These are phyloP conservation scores for Ophiostoma himal-ulmi DNA, from an alignment of 2,329 filamentous ascomycete species.

Conservation along the genomic window DNA sequence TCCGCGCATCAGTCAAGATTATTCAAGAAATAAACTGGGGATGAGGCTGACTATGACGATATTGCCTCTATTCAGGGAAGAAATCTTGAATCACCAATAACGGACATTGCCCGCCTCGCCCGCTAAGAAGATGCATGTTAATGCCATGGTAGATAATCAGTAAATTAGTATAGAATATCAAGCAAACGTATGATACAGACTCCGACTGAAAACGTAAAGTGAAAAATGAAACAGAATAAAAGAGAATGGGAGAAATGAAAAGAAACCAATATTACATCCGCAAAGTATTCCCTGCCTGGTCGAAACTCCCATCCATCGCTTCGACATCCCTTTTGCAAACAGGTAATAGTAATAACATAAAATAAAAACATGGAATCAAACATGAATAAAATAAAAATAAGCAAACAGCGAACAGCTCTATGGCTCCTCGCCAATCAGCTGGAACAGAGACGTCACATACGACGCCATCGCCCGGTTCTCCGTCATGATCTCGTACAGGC, in stretches of 20 bases:
- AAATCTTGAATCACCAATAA: neutral
- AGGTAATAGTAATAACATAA: slow-evolving; percentile 13
- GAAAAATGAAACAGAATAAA: neutral
- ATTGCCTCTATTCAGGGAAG: neutral
- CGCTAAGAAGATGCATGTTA: neutral
- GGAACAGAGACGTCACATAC: slow-evolving; percentile 33
- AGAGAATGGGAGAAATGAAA: neutral
- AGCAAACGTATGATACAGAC: neutral
- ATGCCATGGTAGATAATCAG: neutral
- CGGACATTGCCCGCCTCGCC: no score
- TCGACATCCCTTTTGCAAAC: neutral
- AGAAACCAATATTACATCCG: neutral
- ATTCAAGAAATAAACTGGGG: neutral
- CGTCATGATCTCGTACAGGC: slow-evolving; percentile 63
- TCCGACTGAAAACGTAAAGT: neutral
- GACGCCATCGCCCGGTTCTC: slow-evolving; percentile 57
- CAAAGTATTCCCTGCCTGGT: slow-evolving; percentile 8
- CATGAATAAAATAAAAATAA: neutral
- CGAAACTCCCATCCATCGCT: slow-evolving; percentile 8
- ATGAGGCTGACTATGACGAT: neutral
- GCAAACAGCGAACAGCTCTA: neutral
- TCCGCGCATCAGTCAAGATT: neutral
- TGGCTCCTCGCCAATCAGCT: slow-evolving; percentile 27
- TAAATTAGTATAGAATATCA: neutral
- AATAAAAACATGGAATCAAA: neutral